Evolutionary conservation across 2,329 filamentous ascomycete genomes (phyloP), one percentile per base, ranked within the genome.

Genomic region (Neoscytalidium dimidiatum): DNA sequence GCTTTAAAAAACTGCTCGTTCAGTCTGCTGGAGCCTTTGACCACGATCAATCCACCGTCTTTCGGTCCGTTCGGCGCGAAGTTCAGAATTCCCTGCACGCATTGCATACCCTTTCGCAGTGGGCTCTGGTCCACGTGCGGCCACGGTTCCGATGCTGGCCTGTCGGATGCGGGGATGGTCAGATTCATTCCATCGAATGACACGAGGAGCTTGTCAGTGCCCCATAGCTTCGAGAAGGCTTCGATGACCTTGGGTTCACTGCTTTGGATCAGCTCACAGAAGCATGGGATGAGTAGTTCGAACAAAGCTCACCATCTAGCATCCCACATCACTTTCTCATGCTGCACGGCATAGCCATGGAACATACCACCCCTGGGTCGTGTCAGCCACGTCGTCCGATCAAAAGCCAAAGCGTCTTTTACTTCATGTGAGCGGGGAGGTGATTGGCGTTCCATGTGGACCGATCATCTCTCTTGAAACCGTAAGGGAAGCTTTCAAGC

Each of bases 271-370:
- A n/a, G n/a, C n/a, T 41, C 35, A 41, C 4, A 41, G 13, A 17
- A 17, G 35, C 35, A 4, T 41, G 9, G 35, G 35, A 41, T 7
- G 6, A 33, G 11, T 8, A 4, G 17, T 41, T n/a, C n/a, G 35
- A 11, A 41, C 77, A 71, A 4, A n/a, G 29, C 17, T 48, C 38
- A 68, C 68, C 62, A 64, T 51, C 77, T 71, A 5, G 79, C 78
- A 44, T 82, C 80, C 80, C 80, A 82, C 1, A 75, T 74, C 67
- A 78, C 76, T 67, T 80, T 78, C 70, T 82, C 80, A 58, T 82
- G 80, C 1, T 75, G 67, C 1, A 73, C 71, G 11, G 70, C 72
- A 58, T 81, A 81, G 14, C 67, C 68, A 26, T 74, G 74, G 69
- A 80, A 82, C 75, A 81, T 81, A 62, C 80, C 79, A 49, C 77